These are phyloP conservation scores for Zhuliangozyma parablackwelliae DNA, from an alignment of 1,139 yeast genomes.

Conservation along the genomic window DNA sequence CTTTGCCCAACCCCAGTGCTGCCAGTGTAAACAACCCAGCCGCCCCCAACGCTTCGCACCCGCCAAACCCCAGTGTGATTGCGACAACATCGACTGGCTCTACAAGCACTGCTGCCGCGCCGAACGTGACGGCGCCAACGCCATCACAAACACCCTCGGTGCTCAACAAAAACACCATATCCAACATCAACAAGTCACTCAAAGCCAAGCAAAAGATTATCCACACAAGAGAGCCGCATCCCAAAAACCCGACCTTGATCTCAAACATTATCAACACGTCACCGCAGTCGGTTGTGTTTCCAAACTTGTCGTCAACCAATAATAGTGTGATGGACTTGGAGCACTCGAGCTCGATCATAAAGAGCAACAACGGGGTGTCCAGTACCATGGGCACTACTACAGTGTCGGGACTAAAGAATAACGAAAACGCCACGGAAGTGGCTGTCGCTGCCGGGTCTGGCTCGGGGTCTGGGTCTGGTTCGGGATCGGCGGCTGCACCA, in stretches of 20 bases:
- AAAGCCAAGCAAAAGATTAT: conserved; percentile 41
- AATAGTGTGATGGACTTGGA: conserved; percentile 3
- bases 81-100: not conserved
- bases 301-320: conserved; percentile 12
- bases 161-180: conserved; percentile 28
- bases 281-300: conserved; percentile 26
- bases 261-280: conserved; percentile 34
- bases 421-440: conserved; percentile 1
- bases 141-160: conserved; percentile 10
- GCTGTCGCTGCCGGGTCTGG: too few relatives aligned
- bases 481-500: too few relatives aligned
- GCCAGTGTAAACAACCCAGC: too few relatives aligned
- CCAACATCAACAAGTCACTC: conserved; percentile 36
- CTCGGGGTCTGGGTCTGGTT: too few relatives aligned
- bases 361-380: too few relatives aligned
- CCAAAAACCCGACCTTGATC: conserved; percentile 30
- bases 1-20: too few relatives aligned
- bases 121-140: conserved; percentile 1
- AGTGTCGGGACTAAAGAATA: not conserved
- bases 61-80: not conserved
- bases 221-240: conserved; percentile 33
- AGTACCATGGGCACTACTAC: conserved; percentile 1
- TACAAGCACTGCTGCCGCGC: conserved; percentile 1
- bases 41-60: not conserved
- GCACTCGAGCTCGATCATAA: not conserved